Evolutionary conservation across 805 yeast genomes (phyloP).

Genomic region (Brettanomyces nanus): DNA sequence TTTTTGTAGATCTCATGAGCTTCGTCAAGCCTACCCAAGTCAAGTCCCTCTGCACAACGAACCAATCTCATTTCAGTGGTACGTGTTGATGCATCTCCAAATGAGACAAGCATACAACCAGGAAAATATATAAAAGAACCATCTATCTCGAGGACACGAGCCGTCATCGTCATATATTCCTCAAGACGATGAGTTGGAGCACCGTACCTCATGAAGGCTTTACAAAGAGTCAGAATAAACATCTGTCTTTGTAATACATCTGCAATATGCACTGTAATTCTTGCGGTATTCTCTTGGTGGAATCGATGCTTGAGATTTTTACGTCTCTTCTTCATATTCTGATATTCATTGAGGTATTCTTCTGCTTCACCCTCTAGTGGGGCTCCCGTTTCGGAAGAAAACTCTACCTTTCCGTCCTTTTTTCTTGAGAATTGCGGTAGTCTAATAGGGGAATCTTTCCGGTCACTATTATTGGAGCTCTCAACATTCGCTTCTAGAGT

Average conservation of each 20-base stretch:
- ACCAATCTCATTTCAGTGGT: constrained; percentile 91
- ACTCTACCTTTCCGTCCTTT: neutral
- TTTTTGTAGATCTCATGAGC: constrained; percentile 79
- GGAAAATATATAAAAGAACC: constrained; percentile 90
- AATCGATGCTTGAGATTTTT: neutral
- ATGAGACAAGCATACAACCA: constrained; percentile 90
- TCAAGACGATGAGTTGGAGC: constrained; percentile 95
- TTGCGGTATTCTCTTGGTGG: constrained; percentile 40
- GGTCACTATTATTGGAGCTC: neutral
- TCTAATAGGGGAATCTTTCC: neutral
- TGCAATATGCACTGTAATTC: constrained; percentile 89
- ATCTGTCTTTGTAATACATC: constrained; percentile 81
- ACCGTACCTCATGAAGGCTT: constrained; percentile 87
- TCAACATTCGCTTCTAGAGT: neutral
- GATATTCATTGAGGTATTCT: neutral
- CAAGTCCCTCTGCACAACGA: constrained; percentile 81
- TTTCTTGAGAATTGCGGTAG: neutral
- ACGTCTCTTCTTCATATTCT: neutral
- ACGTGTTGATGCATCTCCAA: constrained; percentile 90
- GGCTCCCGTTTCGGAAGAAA: neutral
- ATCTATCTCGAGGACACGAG: constrained; percentile 86
- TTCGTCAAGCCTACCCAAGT: constrained; percentile 70
- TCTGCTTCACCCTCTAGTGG: neutral
- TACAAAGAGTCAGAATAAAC: constrained; percentile 76
- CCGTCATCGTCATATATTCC: constrained; percentile 88